Evolutionary conservation across 306 rosid species (phyloP).

Genomic region (Cucurbita moschata): DNA sequence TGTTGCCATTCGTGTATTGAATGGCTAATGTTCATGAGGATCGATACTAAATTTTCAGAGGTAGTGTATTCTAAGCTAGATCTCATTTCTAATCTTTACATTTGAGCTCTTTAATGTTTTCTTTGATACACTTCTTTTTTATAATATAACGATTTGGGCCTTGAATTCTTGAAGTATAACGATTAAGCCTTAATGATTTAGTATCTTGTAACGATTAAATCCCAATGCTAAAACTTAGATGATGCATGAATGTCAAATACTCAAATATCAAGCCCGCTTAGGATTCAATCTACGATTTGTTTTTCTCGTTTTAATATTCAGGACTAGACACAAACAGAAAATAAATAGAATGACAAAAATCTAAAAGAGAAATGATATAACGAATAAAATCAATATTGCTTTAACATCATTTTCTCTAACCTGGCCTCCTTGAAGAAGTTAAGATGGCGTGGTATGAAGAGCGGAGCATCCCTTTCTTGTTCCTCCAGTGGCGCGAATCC

Average conservation of each 20-base stretch:
- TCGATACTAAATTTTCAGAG: neutral
- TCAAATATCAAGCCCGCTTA: neutral
- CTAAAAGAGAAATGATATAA: neutral
- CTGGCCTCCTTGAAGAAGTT: neutral
- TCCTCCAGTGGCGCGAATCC: neutral
- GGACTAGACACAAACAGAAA: neutral
- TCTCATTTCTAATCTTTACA: neutral
- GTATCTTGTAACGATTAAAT: neutral
- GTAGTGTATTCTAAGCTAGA: neutral
- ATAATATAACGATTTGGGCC: neutral
- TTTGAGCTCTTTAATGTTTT: neutral
- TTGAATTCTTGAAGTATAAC: neutral
- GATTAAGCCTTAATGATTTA: neutral
- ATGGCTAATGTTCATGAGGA: neutral
- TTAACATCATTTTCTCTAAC: neutral
- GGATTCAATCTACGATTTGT: neutral
- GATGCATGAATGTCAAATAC: neutral
- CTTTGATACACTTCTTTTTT: neutral
- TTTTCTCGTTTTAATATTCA: neutral
- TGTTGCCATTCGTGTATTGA: neutral
- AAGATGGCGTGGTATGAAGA: neutral
- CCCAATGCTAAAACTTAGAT: neutral
- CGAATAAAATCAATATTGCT: neutral
- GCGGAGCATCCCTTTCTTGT: neutral
- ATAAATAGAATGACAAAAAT: neutral